Conservation (phyloP, 2,329 filamentous ascomycete species). For the Gaeumannomyces sp. region DNA sequence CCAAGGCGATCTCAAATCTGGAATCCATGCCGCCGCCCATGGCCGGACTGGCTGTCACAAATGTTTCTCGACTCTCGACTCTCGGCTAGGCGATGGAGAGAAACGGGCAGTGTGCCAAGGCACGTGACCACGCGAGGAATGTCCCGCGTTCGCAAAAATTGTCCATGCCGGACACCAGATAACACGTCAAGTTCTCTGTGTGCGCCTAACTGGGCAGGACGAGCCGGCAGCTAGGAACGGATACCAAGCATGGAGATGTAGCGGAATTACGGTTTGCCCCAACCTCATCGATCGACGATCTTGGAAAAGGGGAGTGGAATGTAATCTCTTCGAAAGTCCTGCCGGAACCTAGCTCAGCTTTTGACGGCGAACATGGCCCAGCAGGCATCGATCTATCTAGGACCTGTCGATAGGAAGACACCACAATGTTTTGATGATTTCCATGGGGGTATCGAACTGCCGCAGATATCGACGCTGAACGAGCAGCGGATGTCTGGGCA, state of each 20-base stretch:
- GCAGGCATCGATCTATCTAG: slow-evolving; percentile 65
- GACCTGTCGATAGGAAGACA: slow-evolving; percentile 96
- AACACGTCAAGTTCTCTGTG: neutral
- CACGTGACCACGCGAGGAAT: neutral
- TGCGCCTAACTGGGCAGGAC: no score
- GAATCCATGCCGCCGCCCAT: no score
- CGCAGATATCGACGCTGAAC: slow-evolving; percentile 70
- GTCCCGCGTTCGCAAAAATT: neutral
- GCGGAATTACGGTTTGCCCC: slow-evolving; percentile 71
- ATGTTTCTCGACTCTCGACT: no score
- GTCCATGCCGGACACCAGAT: no score
- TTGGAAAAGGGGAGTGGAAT: slow-evolving; percentile 87
- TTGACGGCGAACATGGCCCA: slow-evolving; percentile 61
- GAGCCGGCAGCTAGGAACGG: neutral
- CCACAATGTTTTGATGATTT: slow-evolving; percentile 70
- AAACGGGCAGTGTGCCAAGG: neutral
- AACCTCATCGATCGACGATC: slow-evolving; percentile 86
- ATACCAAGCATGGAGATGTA: neutral
- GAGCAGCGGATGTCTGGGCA: slow-evolving; percentile 73
- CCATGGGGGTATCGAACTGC: slow-evolving; percentile 81
- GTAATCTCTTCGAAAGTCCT: slow-evolving; percentile 61
- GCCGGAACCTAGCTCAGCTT: slow-evolving; percentile 62
- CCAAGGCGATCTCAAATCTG: neutral
- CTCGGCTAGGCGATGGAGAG: no score
- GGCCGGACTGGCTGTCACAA: no score